phyloP scores from a whole-genome alignment of 164 flowering plant genomes.

The Aristolochia californica region DNA sequence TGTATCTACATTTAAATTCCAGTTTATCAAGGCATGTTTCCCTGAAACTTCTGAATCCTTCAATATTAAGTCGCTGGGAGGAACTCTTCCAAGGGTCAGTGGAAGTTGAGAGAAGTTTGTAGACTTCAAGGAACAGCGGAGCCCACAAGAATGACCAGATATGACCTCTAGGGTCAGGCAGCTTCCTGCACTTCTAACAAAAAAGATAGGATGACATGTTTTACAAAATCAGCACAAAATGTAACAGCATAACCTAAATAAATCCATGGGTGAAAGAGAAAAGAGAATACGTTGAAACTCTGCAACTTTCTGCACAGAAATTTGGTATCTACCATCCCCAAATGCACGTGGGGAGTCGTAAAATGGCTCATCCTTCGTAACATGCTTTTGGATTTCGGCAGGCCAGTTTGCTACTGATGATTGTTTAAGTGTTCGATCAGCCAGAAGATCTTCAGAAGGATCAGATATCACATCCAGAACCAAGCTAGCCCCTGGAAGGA shows the following conservation, averaged over 20 bases:
- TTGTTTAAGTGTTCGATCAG: constrained; percentile 74
- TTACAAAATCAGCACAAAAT: constrained; percentile 30
- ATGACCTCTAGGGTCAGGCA: constrained; percentile 74
- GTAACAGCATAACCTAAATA: not conserved
- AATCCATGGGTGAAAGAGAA: constrained; percentile 3
- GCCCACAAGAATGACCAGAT: constrained; percentile 75
- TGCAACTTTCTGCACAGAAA: constrained; percentile 15
- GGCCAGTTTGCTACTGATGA: constrained; percentile 19
- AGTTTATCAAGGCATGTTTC: constrained; percentile 83
- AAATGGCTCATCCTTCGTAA: constrained; percentile 28
- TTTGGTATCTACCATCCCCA: constrained; percentile 19
- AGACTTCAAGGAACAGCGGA: constrained; percentile 38
- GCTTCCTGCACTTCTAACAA: constrained; percentile 93
- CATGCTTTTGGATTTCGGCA: constrained; percentile 31
- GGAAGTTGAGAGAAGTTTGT: constrained; percentile 55
- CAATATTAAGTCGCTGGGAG: constrained; percentile 63
- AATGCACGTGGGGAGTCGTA: constrained; percentile 12
- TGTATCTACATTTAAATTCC: constrained; percentile 60
- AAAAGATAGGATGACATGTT: constrained; percentile 42
- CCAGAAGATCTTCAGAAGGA: constrained; percentile 39
- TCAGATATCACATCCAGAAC: constrained; percentile 51
- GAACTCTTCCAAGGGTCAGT: constrained; percentile 80
- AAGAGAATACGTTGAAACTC: constrained; percentile 43
- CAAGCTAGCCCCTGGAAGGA: constrained; percentile 45
- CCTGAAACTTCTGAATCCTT: constrained; percentile 94